phyloP scores from a whole-genome alignment of 2,329 filamentous ascomycete species.

The Ophiostoma australiae region DNA sequence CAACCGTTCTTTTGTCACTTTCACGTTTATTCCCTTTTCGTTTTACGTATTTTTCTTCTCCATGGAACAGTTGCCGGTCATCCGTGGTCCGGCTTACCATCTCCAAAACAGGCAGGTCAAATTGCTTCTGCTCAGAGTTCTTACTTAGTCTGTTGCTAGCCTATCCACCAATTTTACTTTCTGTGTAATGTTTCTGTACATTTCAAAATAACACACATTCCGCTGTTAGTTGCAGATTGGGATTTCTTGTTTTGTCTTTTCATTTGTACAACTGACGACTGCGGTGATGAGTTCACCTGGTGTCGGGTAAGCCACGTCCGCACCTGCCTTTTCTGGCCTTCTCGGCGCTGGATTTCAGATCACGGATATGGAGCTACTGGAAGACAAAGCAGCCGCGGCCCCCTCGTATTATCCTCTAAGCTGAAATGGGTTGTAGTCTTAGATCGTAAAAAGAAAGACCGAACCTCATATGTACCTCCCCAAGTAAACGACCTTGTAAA shows the following conservation, averaged over 20 bases:
- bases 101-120: background rate
- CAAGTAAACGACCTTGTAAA: background rate
- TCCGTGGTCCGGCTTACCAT: background rate
- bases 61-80: background rate
- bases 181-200: background rate
- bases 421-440: too few species aligned
- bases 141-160: background rate
- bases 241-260: too few species aligned
- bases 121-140: background rate
- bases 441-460: background rate
- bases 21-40: background rate
- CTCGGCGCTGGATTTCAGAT: background rate
- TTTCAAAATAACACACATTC: background rate
- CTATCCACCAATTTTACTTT: background rate
- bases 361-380: background rate
- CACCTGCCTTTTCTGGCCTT: background rate
- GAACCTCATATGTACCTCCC: background rate
- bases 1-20: background rate
- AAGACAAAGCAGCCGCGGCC: background rate
- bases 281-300: background rate
- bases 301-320: background rate
- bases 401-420: too few species aligned
- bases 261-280: background rate
- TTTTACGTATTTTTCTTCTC: background rate
- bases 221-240: background rate